Percentiles rank a stretch among this genome's conserved stretches.
phyloP scores from a whole-genome alignment of 805 yeast genomes.

The Wickerhamomyces xylosicus region DNA sequence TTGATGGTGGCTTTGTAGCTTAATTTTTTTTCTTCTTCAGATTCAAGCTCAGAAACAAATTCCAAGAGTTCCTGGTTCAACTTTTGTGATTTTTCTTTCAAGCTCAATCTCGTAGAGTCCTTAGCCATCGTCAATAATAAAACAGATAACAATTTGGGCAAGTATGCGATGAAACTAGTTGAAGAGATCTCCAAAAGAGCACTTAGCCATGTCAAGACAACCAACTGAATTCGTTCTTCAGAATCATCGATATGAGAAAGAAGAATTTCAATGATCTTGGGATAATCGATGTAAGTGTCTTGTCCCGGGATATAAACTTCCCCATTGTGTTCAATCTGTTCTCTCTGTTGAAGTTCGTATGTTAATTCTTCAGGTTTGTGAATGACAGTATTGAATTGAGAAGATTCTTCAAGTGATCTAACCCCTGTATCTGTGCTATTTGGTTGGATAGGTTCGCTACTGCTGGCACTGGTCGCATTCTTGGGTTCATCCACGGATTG shows the following conservation, averaged over 20 bases:
- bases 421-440: slow-evolving; percentile 1
- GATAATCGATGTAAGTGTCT: slow-evolving; percentile 71
- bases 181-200: slow-evolving; percentile 68
- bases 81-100: slow-evolving; percentile 42
- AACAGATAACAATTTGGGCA: slow-evolving; percentile 67
- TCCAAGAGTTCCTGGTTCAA: slow-evolving; percentile 50
- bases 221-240: slow-evolving; percentile 67
- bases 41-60: slow-evolving; percentile 24
- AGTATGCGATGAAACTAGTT: slow-evolving; percentile 56
- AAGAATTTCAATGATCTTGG: slow-evolving; percentile 70
- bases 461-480: too few relatives aligned
- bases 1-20: slow-evolving; percentile 56
- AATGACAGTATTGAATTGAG: neutral
- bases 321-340: slow-evolving; percentile 27
- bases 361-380: slow-evolving; percentile 4
- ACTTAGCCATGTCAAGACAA: slow-evolving; percentile 75
- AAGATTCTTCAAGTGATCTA: too few relatives aligned
- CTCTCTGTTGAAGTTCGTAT: slow-evolving; percentile 13
- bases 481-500: neutral
- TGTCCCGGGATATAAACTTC: slow-evolving; percentile 65
- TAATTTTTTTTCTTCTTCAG: slow-evolving; percentile 22
- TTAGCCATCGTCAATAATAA: slow-evolving; percentile 52
- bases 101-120: slow-evolving; percentile 25
- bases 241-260: slow-evolving; percentile 65
- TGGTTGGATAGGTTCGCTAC: too few relatives aligned